These are phyloP conservation scores for Magnolia kwangsiensis DNA, from an alignment of 164 flowering plant species.

Conservation along the genomic window DNA sequence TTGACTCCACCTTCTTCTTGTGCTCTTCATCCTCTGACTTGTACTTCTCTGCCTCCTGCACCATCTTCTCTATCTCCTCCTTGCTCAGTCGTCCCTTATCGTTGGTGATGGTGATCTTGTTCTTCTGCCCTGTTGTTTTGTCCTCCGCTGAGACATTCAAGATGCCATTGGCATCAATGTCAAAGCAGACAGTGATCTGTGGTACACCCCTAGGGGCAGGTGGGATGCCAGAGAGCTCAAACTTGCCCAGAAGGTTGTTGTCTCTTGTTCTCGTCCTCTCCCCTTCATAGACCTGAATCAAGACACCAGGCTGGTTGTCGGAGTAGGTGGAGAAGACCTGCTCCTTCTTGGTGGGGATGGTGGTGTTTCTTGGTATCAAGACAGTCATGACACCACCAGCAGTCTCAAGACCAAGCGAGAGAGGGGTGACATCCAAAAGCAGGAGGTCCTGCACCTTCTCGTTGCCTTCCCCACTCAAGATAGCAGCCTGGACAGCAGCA, in stretches of 20 bases:
- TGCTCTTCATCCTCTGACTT: constrained; percentile 41
- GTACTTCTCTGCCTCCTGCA: constrained; percentile 39
- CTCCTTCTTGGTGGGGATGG: constrained; percentile 41
- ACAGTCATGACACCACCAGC: constrained; percentile 34
- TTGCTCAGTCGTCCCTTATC: constrained; percentile 37
- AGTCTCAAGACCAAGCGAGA: constrained; percentile 24
- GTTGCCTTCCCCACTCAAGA: constrained; percentile 33
- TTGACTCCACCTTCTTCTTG: constrained; percentile 40
- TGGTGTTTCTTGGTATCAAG: constrained; percentile 34
- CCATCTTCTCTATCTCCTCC: constrained; percentile 38
- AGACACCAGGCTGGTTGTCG: constrained; percentile 39
- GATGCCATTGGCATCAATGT: constrained; percentile 30
- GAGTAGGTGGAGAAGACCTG: constrained; percentile 35
- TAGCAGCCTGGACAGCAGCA: constrained; percentile 43
- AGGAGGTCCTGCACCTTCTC: constrained; percentile 39
- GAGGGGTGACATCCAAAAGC: constrained; percentile 27
- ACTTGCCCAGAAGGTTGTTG: constrained; percentile 29
- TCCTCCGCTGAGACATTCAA: constrained; percentile 44
- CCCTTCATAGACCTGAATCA: constrained; percentile 42
- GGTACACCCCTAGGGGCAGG: constrained; percentile 48
- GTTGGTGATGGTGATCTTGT: constrained; percentile 42
- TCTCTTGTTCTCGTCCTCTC: constrained; percentile 35
- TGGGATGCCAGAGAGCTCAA: constrained; percentile 36
- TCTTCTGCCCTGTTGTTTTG: constrained; percentile 42
- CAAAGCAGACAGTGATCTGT: constrained; percentile 38